Evolutionary conservation across 2,329 filamentous ascomycete genomes (phyloP), one percentile per base, ranked within the genome.

Genomic region (Sclerotinia minor): DNA sequence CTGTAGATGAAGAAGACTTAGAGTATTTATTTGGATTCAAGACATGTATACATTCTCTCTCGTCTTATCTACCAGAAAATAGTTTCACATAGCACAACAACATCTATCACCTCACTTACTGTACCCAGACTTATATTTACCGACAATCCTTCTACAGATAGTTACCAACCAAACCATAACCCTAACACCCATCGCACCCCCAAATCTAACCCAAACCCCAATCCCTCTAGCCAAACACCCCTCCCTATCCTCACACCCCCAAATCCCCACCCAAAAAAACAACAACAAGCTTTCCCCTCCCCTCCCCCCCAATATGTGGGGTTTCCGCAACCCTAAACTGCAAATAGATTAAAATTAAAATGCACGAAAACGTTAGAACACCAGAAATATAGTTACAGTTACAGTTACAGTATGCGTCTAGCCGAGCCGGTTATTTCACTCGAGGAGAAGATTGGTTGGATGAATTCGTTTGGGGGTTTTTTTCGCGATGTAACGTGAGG

Each of bases 271-370:
- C 32, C 32, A 45, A 29, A 15, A 45, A 7, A 26, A 54, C 2
- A 29, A 45, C 13, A 26, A 54, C 2, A 29, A 29, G 24, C 44
- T 54, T 24, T 29, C 7, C 58, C 29, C 17, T n/a, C 19, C 41
- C 5, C 21, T 11, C 21, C 19, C 41, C 5, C 21, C 19, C 21
- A 15, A 7, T 35, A 32, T 65, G 50, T 50, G 61, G 61, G 61
- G 61, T 35, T 35, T 65, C 50, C 49, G 19, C 49, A 65, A 65
- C 49, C 26, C 49, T 38, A 44, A 65, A 65, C 61, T 44, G 19
- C 24, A 57, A 54, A 53, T 50, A 19, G 19, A n/a, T 35, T 45
- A 55, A 38, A 55, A n/a, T 35, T 45, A 55, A 38, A 55, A 55
- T 24, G 61, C 52, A 54, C 19, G 44, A 21, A 24, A 49, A 49